Evolutionary conservation across 2,329 filamentous ascomycete species (phyloP), one percentile per base, ranked within the genome.

Genomic region (Xylariales sp.): DNA sequence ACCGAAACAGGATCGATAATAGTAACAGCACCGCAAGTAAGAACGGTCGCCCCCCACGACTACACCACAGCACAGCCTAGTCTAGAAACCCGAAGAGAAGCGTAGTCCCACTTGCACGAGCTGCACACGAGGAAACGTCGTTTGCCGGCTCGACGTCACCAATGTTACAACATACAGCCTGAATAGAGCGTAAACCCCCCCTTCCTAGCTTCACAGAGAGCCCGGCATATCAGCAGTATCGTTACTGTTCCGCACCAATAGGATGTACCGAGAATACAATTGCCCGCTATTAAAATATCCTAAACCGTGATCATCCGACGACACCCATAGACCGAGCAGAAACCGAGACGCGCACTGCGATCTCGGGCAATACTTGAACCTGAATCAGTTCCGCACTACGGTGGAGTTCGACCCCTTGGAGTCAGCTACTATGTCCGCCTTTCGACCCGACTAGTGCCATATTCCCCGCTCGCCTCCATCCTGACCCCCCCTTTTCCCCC

Each of bases 401-500:
- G 60, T 56, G 65, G 65, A 55, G 52, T 54, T 57, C 32, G 32
- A 54, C 54, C 36, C 39, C 5, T 34, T 12, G 12, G 52, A 28
- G 10, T 30, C 23, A 46, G 5, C 14, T 32, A 36, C 45, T 46
- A 23, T 14, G 7, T 43, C 39, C 39, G 18, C 53, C 34, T 50
- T 60, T 23, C 46, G 32, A 62, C 52, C 16, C 16, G 10, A 50
- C 46, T 58, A 65, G 62, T 52, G 52, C 39, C 56, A 41, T 52
- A n/a, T 43, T 65, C 49, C 48, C 61, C 54, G 65, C 67, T 65
- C 66, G 49, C 68, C 57, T 65, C 50, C 65, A 69, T 58, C 60
- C 46, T 64, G 61, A 66, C 43, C 56, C 58, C 64, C 69, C 64
- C 55, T 59, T 43, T 32, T 48, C 60, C 55, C 62, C 56, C 23